Evolutionary conservation across 345 rosid species (phyloP).

Genomic region (Lagerstroemia speciosa): DNA sequence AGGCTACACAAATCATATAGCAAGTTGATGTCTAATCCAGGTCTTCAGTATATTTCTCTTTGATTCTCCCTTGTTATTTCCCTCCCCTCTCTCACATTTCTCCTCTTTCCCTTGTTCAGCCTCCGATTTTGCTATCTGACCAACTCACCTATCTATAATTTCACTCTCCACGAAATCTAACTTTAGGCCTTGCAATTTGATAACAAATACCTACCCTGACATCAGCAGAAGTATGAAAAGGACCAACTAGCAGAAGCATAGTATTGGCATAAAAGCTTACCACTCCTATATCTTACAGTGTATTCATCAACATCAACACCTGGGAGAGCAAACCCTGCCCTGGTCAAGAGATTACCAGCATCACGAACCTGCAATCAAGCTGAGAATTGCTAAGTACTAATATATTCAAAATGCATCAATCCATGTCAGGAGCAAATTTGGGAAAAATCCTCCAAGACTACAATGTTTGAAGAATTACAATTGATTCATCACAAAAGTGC

Average conservation of each 20-base stretch:
- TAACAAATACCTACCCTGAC: neutral
- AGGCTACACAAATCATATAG: neutral
- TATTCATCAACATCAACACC: constrained; percentile 92
- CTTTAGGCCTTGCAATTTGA: neutral
- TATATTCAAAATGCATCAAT: neutral
- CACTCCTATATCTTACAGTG: constrained; percentile 49
- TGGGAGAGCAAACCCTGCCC: constrained; percentile 94
- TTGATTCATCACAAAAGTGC: neutral
- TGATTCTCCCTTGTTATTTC: neutral
- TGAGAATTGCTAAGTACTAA: neutral
- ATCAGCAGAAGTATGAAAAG: neutral
- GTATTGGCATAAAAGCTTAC: neutral
- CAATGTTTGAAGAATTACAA: too few relatives aligned
- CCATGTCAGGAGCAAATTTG: too few relatives aligned
- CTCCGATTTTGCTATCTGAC: neutral
- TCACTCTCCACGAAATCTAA: neutral
- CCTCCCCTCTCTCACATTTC: neutral
- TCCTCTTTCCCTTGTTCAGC: neutral
- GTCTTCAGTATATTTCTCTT: neutral
- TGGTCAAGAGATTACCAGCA: constrained; percentile 91
- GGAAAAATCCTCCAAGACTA: too few relatives aligned
- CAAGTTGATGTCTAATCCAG: neutral
- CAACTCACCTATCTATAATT: neutral
- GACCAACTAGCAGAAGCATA: neutral
- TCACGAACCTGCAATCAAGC: constrained; percentile 63